Percentiles rank a stretch among this genome's conserved stretches.
These are phyloP conservation scores for Heimioporus sp. DNA, from an alignment of 768 basidiomycete species.

Conservation along the genomic window DNA sequence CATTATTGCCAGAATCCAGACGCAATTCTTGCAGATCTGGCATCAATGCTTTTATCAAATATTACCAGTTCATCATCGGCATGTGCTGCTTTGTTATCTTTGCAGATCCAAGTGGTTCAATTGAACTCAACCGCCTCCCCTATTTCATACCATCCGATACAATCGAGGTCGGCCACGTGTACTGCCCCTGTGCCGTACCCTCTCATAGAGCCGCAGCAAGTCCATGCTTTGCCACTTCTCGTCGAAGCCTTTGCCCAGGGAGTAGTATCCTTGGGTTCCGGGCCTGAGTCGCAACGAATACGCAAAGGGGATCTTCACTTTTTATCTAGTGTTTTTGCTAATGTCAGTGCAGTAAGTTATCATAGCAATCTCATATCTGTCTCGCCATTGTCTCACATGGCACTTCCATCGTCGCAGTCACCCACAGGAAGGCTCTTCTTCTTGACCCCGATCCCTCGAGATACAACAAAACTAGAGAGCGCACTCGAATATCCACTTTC, in stretches of 20 bases:
- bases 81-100: slow-evolving; percentile 58
- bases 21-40: slow-evolving; percentile 88
- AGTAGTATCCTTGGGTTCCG: slow-evolving; percentile 55
- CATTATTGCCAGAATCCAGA: slow-evolving; percentile 67
- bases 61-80: slow-evolving; percentile 72
- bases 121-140: slow-evolving; percentile 40
- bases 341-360: slow-evolving; percentile 70
- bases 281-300: slow-evolving; percentile 45
- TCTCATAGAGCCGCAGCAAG: slow-evolving; percentile 45
- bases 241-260: slow-evolving; percentile 86
- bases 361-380: not conserved
- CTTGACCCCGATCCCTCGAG: slow-evolving; percentile 58
- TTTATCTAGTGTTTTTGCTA: slow-evolving; percentile 91
- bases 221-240: slow-evolving; percentile 75
- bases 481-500: slow-evolving; percentile 76
- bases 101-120: slow-evolving; percentile 64
- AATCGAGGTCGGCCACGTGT: slow-evolving; percentile 80
- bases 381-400: slow-evolving; percentile 1
- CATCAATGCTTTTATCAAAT: slow-evolving; percentile 98
- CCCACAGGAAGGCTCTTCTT: slow-evolving; percentile 80
- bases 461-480: slow-evolving; percentile 43
- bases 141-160: slow-evolving; percentile 64
- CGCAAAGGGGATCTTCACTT: slow-evolving; percentile 87
- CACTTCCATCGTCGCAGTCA: slow-evolving; percentile 43
- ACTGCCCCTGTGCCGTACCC: slow-evolving; percentile 73